These are phyloP conservation scores for Umbelopsis sp. DNA, from an alignment of 371 early-diverging fungal species.

Conservation along the genomic window DNA sequence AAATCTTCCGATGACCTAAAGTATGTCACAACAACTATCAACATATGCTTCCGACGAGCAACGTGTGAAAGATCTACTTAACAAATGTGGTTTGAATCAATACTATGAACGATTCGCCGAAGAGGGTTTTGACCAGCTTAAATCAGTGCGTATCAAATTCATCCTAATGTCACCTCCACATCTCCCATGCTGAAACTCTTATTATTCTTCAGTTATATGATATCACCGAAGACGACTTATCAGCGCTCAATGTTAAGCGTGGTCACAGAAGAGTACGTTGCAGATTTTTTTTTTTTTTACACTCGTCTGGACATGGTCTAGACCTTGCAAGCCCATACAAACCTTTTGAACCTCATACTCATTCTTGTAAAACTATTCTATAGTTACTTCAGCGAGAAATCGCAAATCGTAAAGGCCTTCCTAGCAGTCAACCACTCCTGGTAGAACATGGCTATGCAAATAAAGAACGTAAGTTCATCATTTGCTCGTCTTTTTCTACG, in stretches of 20 bases:
- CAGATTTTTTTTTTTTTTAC: constrained; percentile 6
- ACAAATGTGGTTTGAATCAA: constrained; percentile 34
- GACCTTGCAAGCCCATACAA: too few species aligned
- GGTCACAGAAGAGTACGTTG: constrained; percentile 52
- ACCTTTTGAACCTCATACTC: too few species aligned
- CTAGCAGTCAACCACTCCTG: constrained; percentile 30
- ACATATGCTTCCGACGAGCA: constrained; percentile 9
- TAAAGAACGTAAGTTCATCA: constrained; percentile 15
- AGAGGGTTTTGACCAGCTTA: constrained; percentile 53
- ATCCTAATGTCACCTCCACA: too few species aligned
- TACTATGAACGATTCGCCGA: constrained; percentile 38
- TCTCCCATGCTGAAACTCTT: too few species aligned
- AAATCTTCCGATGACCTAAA: not conserved
- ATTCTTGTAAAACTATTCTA: too few species aligned
- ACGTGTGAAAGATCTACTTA: constrained; percentile 32
- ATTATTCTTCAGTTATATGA: constrained; percentile 36
- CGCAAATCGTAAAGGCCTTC: constrained; percentile 41
- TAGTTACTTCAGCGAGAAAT: constrained; percentile 52
- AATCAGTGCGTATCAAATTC: constrained; percentile 34
- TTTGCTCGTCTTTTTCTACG: not conserved
- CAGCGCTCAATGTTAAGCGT: constrained; percentile 50
- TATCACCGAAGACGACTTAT: constrained; percentile 51
- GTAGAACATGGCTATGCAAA: constrained; percentile 24
- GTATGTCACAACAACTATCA: not conserved
- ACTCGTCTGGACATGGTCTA: too few species aligned